Evolutionary conservation across 768 basidiomycete species (phyloP).

Genomic region (Mycena metata): DNA sequence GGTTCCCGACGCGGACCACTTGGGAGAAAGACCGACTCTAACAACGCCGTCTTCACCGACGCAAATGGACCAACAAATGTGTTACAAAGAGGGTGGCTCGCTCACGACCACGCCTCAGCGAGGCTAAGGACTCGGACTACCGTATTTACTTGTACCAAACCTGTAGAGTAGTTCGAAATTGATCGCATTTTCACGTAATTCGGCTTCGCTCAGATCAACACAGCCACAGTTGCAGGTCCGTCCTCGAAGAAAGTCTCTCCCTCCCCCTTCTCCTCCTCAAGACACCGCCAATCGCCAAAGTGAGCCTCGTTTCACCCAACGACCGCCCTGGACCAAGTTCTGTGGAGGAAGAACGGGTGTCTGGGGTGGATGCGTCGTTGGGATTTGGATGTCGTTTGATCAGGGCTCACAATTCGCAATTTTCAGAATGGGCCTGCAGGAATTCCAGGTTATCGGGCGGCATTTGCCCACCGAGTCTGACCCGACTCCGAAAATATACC

Average conservation of each 20-base stretch:
- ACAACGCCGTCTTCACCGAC: no score
- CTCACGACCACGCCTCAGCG: no score
- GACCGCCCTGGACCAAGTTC: not conserved
- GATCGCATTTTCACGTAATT: no score
- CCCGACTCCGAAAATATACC: conserved; percentile 97
- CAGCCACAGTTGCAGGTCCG: no score
- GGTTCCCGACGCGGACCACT: no score
- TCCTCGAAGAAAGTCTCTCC: not conserved
- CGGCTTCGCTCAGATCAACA: no score
- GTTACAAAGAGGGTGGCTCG: no score
- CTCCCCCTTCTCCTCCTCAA: conserved; percentile 5
- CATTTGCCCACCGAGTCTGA: conserved; percentile 95
- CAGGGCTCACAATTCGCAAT: conserved; percentile 13
- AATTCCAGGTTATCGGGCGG: conserved; percentile 98
- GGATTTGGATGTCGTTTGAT: conserved; percentile 20
- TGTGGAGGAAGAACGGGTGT: conserved; percentile 1
- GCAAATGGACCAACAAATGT: no score
- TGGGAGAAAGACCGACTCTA: no score
- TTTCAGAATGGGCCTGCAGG: conserved; percentile 80
- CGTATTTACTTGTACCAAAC: no score
- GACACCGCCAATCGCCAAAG: conserved; percentile 28
- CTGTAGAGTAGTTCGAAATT: no score
- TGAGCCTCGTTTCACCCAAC: conserved; percentile 6
- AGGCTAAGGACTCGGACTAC: no score
- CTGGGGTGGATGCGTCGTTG: conserved; percentile 21